Evolutionary conservation across 2,329 filamentous ascomycete species (phyloP).

Genomic region (Penicillium sp.): DNA sequence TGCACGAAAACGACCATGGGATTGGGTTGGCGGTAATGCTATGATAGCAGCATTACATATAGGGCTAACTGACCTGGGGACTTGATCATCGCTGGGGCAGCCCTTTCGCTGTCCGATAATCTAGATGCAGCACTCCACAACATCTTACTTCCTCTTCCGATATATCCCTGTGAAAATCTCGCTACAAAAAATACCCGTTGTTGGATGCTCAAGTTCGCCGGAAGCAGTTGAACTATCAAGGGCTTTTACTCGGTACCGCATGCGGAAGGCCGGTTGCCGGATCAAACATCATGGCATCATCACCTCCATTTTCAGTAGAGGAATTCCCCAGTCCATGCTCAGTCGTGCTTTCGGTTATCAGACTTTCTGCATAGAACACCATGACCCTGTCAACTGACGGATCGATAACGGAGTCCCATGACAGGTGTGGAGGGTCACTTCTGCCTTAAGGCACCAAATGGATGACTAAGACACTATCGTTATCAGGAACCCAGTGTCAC

Average conservation of each 20-base stretch:
- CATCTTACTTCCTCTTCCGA: not conserved
- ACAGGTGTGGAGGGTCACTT: not conserved
- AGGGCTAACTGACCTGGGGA: conserved; percentile 1
- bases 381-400: conserved; percentile 23
- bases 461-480: conserved; percentile 1
- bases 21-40: conserved; percentile 23
- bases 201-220: conserved; percentile 3
- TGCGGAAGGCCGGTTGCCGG: conserved; percentile 25
- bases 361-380: not conserved
- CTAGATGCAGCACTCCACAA: conserved; percentile 15
- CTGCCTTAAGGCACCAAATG: not conserved
- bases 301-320: conserved; percentile 11
- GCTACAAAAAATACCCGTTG: not conserved
- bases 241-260: conserved; percentile 22
- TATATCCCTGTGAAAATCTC: not conserved
- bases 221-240: conserved; percentile 6
- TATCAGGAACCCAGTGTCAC: not conserved
- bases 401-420: conserved; percentile 7
- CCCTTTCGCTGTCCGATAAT: conserved; percentile 21
- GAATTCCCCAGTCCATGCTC: conserved; percentile 3
- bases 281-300: conserved; percentile 23
- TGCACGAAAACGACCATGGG: conserved; percentile 30
- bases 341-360: conserved; percentile 3
- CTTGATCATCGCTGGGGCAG: conserved; percentile 10
- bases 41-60: conserved; percentile 35